Conservation (phyloP, 1,284 basidiomycete genomes). For the Malassezia dermatis region DNA sequence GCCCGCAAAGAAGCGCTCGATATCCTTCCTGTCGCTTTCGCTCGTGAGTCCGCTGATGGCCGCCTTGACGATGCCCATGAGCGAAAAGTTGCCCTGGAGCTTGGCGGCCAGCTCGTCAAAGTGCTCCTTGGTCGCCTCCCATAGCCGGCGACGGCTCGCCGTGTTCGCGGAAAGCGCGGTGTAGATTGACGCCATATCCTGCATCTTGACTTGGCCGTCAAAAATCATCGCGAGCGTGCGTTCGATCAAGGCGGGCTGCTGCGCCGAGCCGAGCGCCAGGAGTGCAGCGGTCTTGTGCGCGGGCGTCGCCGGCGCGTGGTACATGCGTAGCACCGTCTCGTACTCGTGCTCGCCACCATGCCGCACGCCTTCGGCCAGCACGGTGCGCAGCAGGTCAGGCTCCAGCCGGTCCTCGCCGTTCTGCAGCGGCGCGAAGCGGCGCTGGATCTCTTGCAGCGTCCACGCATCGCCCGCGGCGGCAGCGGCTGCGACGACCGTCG, state of each 20-base stretch:
- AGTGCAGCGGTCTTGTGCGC: constrained; percentile 49
- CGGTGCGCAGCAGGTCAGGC: constrained; percentile 41
- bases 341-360: constrained; percentile 70
- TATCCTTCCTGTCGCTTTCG: constrained; percentile 59
- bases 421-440: constrained; percentile 64
- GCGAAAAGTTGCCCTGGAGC: constrained; percentile 53
- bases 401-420: constrained; percentile 71
- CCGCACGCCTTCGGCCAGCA: constrained; percentile 53
- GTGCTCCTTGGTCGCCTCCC: constrained; percentile 45
- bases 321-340: constrained; percentile 54
- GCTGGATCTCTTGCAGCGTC: constrained; percentile 55
- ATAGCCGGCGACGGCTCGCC: constrained; percentile 40
- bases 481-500: constrained; percentile 59
- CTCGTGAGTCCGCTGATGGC: constrained; percentile 59
- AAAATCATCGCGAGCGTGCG: constrained; percentile 45
- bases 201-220: constrained; percentile 46
- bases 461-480: constrained; percentile 52
- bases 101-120: constrained; percentile 52
- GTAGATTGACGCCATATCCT: constrained; percentile 48
- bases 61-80: constrained; percentile 49
- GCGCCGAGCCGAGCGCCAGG: constrained; percentile 41
- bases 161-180: constrained; percentile 40
- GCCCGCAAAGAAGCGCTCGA: constrained; percentile 56
- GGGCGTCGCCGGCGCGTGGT: constrained; percentile 56
- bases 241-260: constrained; percentile 36